phyloP scores from a whole-genome alignment of 371 early-diverging fungal genomes.

The Mortierella sp. region DNA sequence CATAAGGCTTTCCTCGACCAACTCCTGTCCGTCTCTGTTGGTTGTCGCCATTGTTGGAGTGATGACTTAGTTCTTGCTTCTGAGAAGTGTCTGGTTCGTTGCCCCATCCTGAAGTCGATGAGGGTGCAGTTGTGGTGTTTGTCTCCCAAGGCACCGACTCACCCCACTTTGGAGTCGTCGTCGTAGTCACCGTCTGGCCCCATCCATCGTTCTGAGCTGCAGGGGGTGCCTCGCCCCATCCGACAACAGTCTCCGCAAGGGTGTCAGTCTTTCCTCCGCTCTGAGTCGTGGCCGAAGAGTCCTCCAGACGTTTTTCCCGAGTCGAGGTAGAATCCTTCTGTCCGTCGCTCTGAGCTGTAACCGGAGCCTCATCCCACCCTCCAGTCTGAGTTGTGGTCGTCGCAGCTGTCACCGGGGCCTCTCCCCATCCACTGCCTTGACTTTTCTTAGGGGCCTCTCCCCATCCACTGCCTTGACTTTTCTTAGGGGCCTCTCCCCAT shows the following conservation, averaged over 20 bases:
- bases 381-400: background rate
- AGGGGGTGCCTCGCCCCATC: background rate
- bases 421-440: too few relatives aligned
- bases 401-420: too few relatives aligned
- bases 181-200: background rate
- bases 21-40: background rate
- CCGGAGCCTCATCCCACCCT: background rate
- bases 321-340: background rate
- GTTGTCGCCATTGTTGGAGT: background rate
- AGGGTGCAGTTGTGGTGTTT: too few relatives aligned
- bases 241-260: background rate
- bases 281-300: background rate
- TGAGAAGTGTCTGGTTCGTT: background rate
- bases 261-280: background rate
- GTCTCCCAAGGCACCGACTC: conserved; percentile 11
- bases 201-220: background rate
- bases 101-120: background rate
- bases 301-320: background rate
- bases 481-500: conserved; percentile 8
- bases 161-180: background rate
- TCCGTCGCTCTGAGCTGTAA: background rate
- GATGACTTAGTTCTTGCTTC: background rate
- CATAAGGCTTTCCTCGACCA: conserved; percentile 9
- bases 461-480: conserved; percentile 6
- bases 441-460: background rate